Evolutionary conservation across 768 basidiomycete species (phyloP), one percentile per base, ranked within the genome.

Genomic region (Trametes punicea): DNA sequence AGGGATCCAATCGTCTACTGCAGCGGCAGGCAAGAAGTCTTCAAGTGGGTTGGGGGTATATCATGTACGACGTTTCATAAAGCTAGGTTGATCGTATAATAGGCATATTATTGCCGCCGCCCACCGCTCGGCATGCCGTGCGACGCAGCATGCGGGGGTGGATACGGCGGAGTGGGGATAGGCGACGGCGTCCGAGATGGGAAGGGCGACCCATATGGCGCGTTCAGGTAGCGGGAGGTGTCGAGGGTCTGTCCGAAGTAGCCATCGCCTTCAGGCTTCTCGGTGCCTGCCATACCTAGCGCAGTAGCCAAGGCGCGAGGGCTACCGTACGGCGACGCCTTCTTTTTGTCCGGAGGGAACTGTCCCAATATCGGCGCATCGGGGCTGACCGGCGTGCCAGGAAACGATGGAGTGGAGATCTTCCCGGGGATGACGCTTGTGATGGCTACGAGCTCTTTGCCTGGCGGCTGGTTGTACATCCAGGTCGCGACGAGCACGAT

Each of bases 401-500:
- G 70, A 59, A 64, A 67, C 55, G 71, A 76, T 4, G 74, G 69
- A n/a, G 67, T 67, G 31, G 69, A 62, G 21, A 65, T 50, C 44
- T 71, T 74, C n/a, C 65, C 69, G 10, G 73, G 72, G 13, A 71
- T 67, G 29, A 71, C 72, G 44, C 61, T 68, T 26, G 69, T 66
- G 55, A 69, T 62, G 27, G 72, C 59, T 41, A 66, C 64, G 4
- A 73, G 58, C 54, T 78, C 78, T 57, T 68, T 70, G 36, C 72
- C 65, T 21, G 73, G 69, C 6, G 81, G 90, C 58, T 87, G 84
- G 68, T 95, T 96, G 75, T 97, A 98, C 57, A 95, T 84, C 81
- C 88, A 94, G 4, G 96, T 99, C 13, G 94, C 88, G 20, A 78
- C 78, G 23, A 98, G 80, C 18, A 98, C 97, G 26, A 90, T 88